Evolutionary conservation across 1,139 yeast genomes (phyloP), one percentile per base, ranked within the genome.

Genomic region (Nakaseomyces sp.): DNA sequence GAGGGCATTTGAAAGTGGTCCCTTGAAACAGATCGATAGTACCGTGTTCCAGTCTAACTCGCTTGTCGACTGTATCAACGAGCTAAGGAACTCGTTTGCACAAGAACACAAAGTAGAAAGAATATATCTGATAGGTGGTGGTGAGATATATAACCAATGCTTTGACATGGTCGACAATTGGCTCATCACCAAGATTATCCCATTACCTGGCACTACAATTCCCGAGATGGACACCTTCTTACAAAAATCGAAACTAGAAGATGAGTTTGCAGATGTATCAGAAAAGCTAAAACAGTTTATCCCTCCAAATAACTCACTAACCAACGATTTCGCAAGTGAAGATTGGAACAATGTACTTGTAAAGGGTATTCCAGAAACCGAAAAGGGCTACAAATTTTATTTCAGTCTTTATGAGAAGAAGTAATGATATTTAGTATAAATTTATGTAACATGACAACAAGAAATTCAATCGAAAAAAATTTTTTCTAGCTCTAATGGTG

Each of bases 81-180:
- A 26, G 7, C 30, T 43, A n/a, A 13, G 36, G 12, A 16, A 25
- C 4, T 16, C 28, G 4, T 17, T 25, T 25, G 20, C 35, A 5
- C 6, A 16, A 5, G 28, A 16, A 5, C 20, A 31, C 12, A 8
- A 42, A 13, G 16, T 80, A 16, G 82, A 78, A 44, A 73, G 76
- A 45, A 71, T 89, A 1, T 91, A 80, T 58, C 72, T 93, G 29
- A 91, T 91, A 50, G 99, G 99, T 3, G 99, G 99, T 1, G 91
- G 93, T 1, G 91, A 89, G 61, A 70, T 91, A 6, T 91, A 91
- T 66, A 73, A 76, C 43, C 70, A 76, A 37, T 71, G 78, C 22
- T 61, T 80, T 25, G 65, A 66, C 0, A 45, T 67, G 4, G 76
- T 82, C 0, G 73, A 75, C 42, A 72, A 77, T 35, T 65, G 91